Conservation (phyloP, 495 filamentous ascomycete species). For the Astrothelium subdiscretum region DNA sequence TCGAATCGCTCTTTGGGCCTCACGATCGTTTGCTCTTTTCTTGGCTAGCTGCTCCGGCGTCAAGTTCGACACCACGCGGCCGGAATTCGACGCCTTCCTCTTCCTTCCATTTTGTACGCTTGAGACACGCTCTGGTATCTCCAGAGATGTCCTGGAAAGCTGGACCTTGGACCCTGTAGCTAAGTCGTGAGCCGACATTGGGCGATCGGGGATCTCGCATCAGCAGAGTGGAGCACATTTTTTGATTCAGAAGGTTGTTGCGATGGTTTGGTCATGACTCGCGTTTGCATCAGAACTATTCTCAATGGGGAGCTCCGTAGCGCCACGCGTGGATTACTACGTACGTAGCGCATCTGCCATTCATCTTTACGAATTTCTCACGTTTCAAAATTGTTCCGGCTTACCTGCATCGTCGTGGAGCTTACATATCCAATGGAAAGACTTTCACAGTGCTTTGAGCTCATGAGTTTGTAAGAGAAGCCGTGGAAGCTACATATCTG, state of each 20-base stretch:
- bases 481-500: too few relatives aligned
- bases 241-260: neutral
- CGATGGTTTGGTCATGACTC: neutral
- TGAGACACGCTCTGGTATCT: neutral
- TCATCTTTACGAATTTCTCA: too few relatives aligned
- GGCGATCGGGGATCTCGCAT: neutral
- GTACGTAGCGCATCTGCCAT: too few relatives aligned
- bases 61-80: constrained; percentile 29
- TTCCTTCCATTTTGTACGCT: constrained; percentile 3
- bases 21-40: constrained; percentile 33
- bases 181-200: neutral
- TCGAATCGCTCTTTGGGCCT: constrained; percentile 33
- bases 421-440: too few relatives aligned
- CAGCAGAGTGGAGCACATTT: neutral
- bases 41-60: constrained; percentile 33
- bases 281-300: neutral
- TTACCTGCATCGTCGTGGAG: too few relatives aligned
- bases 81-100: constrained; percentile 13
- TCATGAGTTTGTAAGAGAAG: too few relatives aligned
- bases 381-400: too few relatives aligned
- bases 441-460: too few relatives aligned
- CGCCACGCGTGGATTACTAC: too few relatives aligned
- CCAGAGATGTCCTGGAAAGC: neutral
- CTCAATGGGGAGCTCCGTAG: neutral
- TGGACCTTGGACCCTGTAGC: neutral